These are phyloP conservation scores for Ascochyta fabae DNA, from an alignment of 2,329 filamentous ascomycete genomes.

Conservation along the genomic window DNA sequence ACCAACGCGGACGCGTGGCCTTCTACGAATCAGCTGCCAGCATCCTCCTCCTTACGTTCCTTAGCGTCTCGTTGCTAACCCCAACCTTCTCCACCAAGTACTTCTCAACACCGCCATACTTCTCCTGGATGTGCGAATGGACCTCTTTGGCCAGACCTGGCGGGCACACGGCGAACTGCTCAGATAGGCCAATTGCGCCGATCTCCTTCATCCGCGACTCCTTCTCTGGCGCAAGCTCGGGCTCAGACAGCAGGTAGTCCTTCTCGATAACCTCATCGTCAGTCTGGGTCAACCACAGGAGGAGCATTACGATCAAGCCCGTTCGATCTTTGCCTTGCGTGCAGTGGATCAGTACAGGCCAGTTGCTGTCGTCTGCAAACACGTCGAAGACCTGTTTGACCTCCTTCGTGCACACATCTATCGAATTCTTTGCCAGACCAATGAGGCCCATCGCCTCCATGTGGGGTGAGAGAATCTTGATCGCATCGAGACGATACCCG, in stretches of 20 bases:
- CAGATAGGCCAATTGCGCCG: slow-evolving; percentile 70
- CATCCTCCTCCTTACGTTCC: slow-evolving; percentile 44
- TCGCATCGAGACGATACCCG: slow-evolving; percentile 72
- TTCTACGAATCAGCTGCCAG: slow-evolving; percentile 25
- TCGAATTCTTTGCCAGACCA: slow-evolving; percentile 71
- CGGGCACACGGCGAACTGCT: slow-evolving; percentile 71
- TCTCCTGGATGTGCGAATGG: slow-evolving; percentile 62
- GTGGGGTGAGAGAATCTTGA: slow-evolving; percentile 71
- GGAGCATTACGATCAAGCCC: slow-evolving; percentile 72
- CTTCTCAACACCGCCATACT: slow-evolving; percentile 69
- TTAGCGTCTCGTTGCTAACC: slow-evolving; percentile 46
- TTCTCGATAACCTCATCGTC: slow-evolving; percentile 66
- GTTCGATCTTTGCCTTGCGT: slow-evolving; percentile 89
- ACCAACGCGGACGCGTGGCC: slow-evolving; percentile 13
- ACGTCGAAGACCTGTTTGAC: slow-evolving; percentile 62
- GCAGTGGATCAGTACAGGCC: slow-evolving; percentile 78
- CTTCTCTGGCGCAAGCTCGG: slow-evolving; percentile 66
- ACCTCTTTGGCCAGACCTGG: slow-evolving; percentile 68
- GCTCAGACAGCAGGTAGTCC: slow-evolving; percentile 74
- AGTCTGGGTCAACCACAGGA: slow-evolving; percentile 68
- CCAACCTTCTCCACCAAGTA: slow-evolving; percentile 73
- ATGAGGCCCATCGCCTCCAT: slow-evolving; percentile 75
- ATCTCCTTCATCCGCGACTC: slow-evolving; percentile 73
- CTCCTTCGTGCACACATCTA: slow-evolving; percentile 71
- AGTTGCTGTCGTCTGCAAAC: slow-evolving; percentile 56